phyloP scores from a whole-genome alignment of 345 rosid species.

The Brassica nigra region DNA sequence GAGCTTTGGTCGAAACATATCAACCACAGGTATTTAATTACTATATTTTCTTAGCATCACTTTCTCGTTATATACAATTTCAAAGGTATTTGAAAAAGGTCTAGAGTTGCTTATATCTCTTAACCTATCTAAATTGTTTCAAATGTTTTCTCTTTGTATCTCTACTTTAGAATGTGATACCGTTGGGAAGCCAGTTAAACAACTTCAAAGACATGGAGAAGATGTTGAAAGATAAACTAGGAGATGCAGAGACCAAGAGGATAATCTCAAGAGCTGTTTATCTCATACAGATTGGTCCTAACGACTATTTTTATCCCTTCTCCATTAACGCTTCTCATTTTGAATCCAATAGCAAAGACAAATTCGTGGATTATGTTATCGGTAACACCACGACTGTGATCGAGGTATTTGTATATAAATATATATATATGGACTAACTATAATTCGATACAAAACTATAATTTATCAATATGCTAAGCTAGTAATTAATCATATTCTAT shows the following conservation, averaged over 20 bases:
- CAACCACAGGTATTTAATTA: conserved; percentile 35
- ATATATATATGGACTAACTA: neutral
- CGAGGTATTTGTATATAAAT: conserved; percentile 33
- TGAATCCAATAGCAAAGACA: conserved; percentile 37
- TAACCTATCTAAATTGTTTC: neutral
- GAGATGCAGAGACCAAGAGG: conserved; percentile 40
- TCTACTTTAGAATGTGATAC: conserved; percentile 39
- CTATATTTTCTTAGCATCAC: neutral
- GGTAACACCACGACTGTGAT: conserved; percentile 46
- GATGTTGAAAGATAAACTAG: conserved; percentile 41
- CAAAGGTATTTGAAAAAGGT: neutral
- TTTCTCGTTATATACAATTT: neutral
- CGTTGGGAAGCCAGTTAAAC: conserved; percentile 44
- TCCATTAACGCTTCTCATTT: conserved; percentile 28
- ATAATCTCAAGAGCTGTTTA: conserved; percentile 49
- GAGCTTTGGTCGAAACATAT: conserved; percentile 50
- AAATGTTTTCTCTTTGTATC: neutral
- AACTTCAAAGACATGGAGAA: conserved; percentile 45
- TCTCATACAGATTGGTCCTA: conserved; percentile 46
- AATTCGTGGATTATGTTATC: conserved; percentile 41
- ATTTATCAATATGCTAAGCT: neutral
- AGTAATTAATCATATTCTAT: neutral
- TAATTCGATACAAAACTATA: neutral
- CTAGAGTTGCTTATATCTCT: neutral
- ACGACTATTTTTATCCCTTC: conserved; percentile 42